Percentiles rank a stretch among this genome's conserved stretches.
Evolutionary conservation across 768 basidiomycete genomes (phyloP).

Genomic region (Strobilomyces confusus): DNA sequence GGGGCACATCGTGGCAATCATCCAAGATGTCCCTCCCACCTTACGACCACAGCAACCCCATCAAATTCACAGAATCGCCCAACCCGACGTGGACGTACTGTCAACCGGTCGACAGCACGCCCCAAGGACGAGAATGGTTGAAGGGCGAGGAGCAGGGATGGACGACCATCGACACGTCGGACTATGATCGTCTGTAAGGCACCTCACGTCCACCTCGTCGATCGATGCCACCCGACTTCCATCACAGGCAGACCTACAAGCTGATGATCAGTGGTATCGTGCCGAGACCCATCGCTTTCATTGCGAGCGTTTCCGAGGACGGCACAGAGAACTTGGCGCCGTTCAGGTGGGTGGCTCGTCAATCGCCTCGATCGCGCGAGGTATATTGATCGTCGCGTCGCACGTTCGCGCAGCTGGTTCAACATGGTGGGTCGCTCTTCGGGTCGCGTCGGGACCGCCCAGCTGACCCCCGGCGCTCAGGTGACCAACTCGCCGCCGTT

Average conservation of each 20-base stretch:
- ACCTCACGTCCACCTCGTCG: not conserved
- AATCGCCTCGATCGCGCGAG: not conserved
- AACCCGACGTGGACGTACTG: slow-evolving; percentile 33
- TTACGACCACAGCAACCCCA: slow-evolving; percentile 16
- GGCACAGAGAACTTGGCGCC: slow-evolving; percentile 41
- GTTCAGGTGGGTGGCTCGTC: slow-evolving; percentile 30
- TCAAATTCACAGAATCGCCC: slow-evolving; percentile 28
- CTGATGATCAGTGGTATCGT: slow-evolving; percentile 37
- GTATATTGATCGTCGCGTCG: not conserved
- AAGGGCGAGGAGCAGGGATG: slow-evolving; percentile 35
- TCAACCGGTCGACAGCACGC: slow-evolving; percentile 26
- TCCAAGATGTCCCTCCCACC: slow-evolving; percentile 28
- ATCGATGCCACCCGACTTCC: not conserved
- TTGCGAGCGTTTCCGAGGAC: slow-evolving; percentile 33
- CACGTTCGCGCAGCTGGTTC: slow-evolving; percentile 16
- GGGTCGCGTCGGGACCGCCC: not conserved
- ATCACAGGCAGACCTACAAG: slow-evolving; percentile 27
- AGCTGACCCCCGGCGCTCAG: slow-evolving; percentile 5
- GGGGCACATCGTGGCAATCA: not conserved
- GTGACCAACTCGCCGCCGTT: slow-evolving; percentile 28
- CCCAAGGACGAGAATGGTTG: slow-evolving; percentile 31
- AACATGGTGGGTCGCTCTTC: slow-evolving; percentile 16
- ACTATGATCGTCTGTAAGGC: slow-evolving; percentile 26
- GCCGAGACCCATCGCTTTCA: slow-evolving; percentile 45
- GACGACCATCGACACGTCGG: slow-evolving; percentile 30